Evolutionary conservation across 2,329 filamentous ascomycete genomes (phyloP).

Genomic region (Monilinia fructigena): DNA sequence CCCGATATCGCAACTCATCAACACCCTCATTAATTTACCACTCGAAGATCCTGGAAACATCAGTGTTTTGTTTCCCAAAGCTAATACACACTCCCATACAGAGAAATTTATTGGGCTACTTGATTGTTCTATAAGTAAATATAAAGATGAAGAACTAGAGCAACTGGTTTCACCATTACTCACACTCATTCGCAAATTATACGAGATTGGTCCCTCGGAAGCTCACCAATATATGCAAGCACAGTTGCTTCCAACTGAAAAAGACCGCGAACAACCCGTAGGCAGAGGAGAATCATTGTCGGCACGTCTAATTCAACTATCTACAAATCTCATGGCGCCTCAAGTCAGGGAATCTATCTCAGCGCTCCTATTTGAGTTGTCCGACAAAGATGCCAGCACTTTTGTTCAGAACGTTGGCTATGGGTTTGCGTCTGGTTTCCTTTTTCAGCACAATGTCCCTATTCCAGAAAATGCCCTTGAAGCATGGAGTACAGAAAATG

Average conservation of each 20-base stretch:
- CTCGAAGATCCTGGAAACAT: constrained; percentile 52
- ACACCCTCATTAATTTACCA: constrained; percentile 78
- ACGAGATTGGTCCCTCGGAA: constrained; percentile 63
- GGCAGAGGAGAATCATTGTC: constrained; percentile 73
- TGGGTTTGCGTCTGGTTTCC: constrained; percentile 86
- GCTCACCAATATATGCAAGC: constrained; percentile 63
- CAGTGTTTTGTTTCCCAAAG: constrained; percentile 62
- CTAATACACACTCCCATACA: constrained; percentile 57
- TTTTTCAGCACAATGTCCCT: constrained; percentile 79
- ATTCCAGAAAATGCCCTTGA: constrained; percentile 67
- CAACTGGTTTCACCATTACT: constrained; percentile 68
- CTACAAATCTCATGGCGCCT: constrained; percentile 69
- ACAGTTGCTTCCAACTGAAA: constrained; percentile 70
- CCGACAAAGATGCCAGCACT: constrained; percentile 71
- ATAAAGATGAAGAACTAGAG: constrained; percentile 71
- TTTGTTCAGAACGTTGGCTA: constrained; percentile 94
- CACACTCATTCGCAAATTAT: constrained; percentile 69
- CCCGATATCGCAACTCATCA: constrained; percentile 70
- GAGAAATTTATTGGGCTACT: constrained; percentile 70
- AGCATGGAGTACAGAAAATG: constrained; percentile 44
- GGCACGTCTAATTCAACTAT: constrained; percentile 73
- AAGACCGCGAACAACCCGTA: constrained; percentile 73
- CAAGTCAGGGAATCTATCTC: constrained; percentile 73
- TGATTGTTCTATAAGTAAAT: constrained; percentile 60
- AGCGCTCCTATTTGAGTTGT: constrained; percentile 81